Conservation (phyloP, 352 stramenopile genomes). For the Globisporangium yorkense region DNA sequence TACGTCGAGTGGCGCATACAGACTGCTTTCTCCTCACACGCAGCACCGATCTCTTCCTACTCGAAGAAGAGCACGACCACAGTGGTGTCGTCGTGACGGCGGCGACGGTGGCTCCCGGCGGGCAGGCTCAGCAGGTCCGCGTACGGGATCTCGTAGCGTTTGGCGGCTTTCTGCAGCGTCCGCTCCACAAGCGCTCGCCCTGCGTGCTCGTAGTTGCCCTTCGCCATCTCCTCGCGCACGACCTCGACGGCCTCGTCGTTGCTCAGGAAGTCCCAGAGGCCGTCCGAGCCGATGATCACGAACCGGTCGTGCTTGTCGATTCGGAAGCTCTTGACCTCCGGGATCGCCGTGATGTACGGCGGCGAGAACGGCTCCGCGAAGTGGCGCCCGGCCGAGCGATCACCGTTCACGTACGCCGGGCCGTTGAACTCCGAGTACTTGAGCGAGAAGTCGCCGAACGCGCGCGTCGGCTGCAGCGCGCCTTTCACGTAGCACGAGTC, state of each 20-base stretch:
- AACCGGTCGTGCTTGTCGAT: conserved; percentile 90
- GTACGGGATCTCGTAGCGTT: conserved; percentile 75
- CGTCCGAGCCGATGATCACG: conserved; percentile 95
- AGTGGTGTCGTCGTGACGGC: conserved; percentile 91
- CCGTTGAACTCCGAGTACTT: conserved; percentile 94
- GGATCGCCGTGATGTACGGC: conserved; percentile 90
- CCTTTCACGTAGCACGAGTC: conserved; percentile 94
- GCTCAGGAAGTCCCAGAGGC: conserved; percentile 95
- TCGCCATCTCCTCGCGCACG: conserved; percentile 58
- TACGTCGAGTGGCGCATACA: neutral
- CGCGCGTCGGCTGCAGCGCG: conserved; percentile 84
- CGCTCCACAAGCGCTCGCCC: conserved; percentile 73
- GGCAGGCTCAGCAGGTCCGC: conserved; percentile 78
- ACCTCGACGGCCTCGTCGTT: conserved; percentile 94
- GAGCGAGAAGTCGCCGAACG: conserved; percentile 90
- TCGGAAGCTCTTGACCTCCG: conserved; percentile 68
- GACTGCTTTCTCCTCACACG: neutral
- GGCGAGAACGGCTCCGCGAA: conserved; percentile 87
- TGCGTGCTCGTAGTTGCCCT: conserved; percentile 66
- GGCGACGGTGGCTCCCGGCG: conserved; percentile 71
- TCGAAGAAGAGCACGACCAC: conserved; percentile 89
- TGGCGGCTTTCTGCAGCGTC: conserved; percentile 71
- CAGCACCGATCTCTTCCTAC: conserved; percentile 15
- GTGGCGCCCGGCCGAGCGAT: conserved; percentile 82
- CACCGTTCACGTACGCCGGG: conserved; percentile 64